phyloP scores from a whole-genome alignment of 2,329 filamentous ascomycete genomes.

The Chaetomium sp. region DNA sequence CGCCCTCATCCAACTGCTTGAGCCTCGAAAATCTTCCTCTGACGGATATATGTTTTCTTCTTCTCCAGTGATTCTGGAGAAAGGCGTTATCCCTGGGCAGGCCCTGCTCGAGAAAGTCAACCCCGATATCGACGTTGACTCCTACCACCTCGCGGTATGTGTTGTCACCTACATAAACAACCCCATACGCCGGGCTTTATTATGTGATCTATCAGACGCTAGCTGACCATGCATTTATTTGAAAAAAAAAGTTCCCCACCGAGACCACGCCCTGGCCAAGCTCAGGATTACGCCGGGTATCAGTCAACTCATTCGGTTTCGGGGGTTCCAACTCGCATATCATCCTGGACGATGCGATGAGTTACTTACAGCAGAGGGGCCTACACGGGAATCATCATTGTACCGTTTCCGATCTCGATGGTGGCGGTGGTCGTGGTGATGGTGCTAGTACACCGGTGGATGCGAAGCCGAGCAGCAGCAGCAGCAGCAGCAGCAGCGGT shows the following conservation, averaged over 20 bases:
- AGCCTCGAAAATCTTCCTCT: neutral
- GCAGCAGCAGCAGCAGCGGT: neutral
- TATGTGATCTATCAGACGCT: too few relatives aligned
- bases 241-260: neutral
- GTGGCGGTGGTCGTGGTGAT: too few relatives aligned
- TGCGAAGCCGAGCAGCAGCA: neutral
- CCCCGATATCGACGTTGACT: slow-evolving; percentile 8
- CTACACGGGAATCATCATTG: neutral
- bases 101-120: slow-evolving; percentile 13
- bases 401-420: neutral
- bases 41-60: neutral
- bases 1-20: slow-evolving; percentile 17
- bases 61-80: neutral
- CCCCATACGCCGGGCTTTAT: too few relatives aligned
- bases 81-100: neutral
- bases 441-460: neutral
- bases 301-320: slow-evolving; percentile 9
- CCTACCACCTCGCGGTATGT: neutral
- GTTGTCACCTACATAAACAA: too few relatives aligned
- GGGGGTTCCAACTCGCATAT: slow-evolving; percentile 4
- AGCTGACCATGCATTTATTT: neutral
- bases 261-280: slow-evolving; percentile 6
- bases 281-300: slow-evolving; percentile 1
- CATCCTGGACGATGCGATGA: slow-evolving; percentile 5
- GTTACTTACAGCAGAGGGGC: neutral